phyloP scores from a whole-genome alignment of 345 rosid genomes.

The Moricandia arvensis region DNA sequence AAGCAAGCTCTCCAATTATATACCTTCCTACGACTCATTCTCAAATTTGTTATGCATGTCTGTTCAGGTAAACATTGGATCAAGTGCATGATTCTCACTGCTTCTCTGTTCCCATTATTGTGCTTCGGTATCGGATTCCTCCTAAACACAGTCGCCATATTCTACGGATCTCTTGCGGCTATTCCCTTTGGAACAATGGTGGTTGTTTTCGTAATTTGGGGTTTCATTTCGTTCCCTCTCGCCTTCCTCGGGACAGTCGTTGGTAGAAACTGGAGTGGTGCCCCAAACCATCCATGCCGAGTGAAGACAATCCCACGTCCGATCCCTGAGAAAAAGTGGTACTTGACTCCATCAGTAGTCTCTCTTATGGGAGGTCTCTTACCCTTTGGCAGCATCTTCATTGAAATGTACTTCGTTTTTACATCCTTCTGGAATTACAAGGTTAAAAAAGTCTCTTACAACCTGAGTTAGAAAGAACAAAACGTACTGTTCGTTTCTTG shows the following conservation, averaged over 20 bases:
- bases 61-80: slow-evolving; percentile 89
- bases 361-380: slow-evolving; percentile 92
- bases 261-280: slow-evolving; percentile 92
- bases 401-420: slow-evolving; percentile 93
- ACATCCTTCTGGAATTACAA: slow-evolving; percentile 99
- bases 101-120: slow-evolving; percentile 90
- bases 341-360: slow-evolving; percentile 86
- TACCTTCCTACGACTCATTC: too few species aligned
- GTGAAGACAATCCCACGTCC: slow-evolving; percentile 98
- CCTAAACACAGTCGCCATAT: too few species aligned
- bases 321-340: slow-evolving; percentile 98
- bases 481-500: neutral
- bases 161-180: too few species aligned
- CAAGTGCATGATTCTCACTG: slow-evolving; percentile 91
- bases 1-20: too few species aligned
- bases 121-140: slow-evolving; percentile 95
- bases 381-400: slow-evolving; percentile 97
- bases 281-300: slow-evolving; percentile 95
- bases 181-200: too few species aligned
- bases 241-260: slow-evolving; percentile 93
- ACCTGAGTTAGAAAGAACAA: neutral
- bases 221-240: too few species aligned
- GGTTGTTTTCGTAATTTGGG: too few species aligned
- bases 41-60: too few species aligned
- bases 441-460: slow-evolving; percentile 45